Conservation (phyloP, 1,284 basidiomycete species). For the Cryptococcus sp. region DNA sequence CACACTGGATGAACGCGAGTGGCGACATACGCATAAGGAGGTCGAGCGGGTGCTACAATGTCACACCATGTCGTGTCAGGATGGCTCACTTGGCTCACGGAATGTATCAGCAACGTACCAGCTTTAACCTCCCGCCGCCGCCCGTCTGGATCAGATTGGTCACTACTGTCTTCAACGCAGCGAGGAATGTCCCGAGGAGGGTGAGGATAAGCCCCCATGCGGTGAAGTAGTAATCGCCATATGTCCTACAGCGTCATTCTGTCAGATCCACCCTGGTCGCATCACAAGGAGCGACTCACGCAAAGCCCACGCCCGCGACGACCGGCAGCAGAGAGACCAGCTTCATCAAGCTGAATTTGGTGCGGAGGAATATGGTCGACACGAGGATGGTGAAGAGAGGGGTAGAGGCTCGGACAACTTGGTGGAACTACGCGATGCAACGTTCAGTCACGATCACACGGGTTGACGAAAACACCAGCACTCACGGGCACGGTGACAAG, state of each 20-base stretch:
- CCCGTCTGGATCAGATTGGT: conserved; percentile 74
- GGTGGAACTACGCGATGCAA: conserved; percentile 73
- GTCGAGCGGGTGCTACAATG: conserved; percentile 75
- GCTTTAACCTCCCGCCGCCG: conserved; percentile 50
- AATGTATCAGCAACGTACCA: conserved; percentile 28
- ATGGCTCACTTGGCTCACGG: not conserved
- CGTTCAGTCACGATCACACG: not conserved
- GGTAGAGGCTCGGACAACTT: conserved; percentile 88
- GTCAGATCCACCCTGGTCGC: too few species aligned
- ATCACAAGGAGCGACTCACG: conserved; percentile 61
- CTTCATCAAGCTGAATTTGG: conserved; percentile 58
- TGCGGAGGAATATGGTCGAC: conserved; percentile 59
- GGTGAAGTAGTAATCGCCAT: conserved; percentile 88
- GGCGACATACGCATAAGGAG: conserved; percentile 82
- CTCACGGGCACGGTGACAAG: conserved; percentile 87
- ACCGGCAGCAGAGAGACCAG: conserved; percentile 80
- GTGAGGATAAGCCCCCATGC: conserved; percentile 78
- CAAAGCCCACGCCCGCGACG: conserved; percentile 84
- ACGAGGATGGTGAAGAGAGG: conserved; percentile 86
- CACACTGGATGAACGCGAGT: conserved; percentile 82
- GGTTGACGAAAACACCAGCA: conserved; percentile 26
- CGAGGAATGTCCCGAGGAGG: conserved; percentile 80
- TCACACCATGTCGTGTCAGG: not conserved
- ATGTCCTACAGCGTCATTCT: conserved; percentile 62
- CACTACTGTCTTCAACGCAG: conserved; percentile 85